Evolutionary conservation across 495 filamentous ascomycete genomes (phyloP).

Genomic region (Usnea hakonensis): DNA sequence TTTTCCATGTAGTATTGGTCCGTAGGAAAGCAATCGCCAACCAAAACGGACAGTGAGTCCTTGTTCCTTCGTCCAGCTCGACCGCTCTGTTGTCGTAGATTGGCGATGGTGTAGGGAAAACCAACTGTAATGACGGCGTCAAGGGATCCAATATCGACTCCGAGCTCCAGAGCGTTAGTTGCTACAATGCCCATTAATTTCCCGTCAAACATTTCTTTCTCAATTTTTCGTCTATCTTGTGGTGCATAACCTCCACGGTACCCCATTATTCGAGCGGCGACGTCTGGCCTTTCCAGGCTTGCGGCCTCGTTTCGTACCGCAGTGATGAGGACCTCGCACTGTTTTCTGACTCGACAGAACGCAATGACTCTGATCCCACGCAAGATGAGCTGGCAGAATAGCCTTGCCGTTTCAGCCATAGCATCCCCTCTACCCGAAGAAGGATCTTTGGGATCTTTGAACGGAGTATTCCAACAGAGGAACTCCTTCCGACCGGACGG

Average conservation of each 20-base stretch:
- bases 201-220: constrained; percentile 95
- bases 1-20: constrained; percentile 98
- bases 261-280: constrained; percentile 77
- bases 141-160: constrained; percentile 90
- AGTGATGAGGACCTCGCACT: constrained; percentile 77
- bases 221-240: constrained; percentile 83
- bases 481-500: constrained; percentile 93
- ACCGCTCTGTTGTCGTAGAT: constrained; percentile 89
- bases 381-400: constrained; percentile 86
- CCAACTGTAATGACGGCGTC: constrained; percentile 92
- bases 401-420: constrained; percentile 71
- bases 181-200: constrained; percentile 89
- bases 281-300: constrained; percentile 61
- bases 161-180: constrained; percentile 86
- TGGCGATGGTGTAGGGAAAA: constrained; percentile 92
- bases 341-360: constrained; percentile 79
- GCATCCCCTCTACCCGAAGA: constrained; percentile 77
- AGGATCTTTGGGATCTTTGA: constrained; percentile 81
- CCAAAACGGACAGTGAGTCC: constrained; percentile 82
- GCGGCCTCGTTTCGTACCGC: constrained; percentile 73
- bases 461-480: constrained; percentile 96
- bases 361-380: constrained; percentile 89
- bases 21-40: constrained; percentile 87
- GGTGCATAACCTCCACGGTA: constrained; percentile 95
- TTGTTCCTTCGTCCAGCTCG: constrained; percentile 88